These are phyloP conservation scores for Coemansia sp. DNA, from an alignment of 192 early-diverging fungal genomes.

Conservation along the genomic window DNA sequence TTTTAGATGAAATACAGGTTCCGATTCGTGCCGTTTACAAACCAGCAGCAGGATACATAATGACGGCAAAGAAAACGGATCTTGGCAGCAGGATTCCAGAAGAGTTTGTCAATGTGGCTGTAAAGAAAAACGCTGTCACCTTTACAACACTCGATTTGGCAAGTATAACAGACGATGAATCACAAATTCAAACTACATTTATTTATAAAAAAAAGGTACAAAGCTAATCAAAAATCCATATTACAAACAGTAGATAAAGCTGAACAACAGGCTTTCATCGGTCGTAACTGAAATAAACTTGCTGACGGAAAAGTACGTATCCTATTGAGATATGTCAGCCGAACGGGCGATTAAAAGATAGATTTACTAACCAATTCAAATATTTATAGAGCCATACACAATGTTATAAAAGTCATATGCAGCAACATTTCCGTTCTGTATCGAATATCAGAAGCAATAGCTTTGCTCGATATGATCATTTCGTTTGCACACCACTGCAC, in stretches of 20 bases:
- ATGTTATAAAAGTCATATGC: slow-evolving; percentile 54
- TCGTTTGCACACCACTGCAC: slow-evolving; percentile 74
- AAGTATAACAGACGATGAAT: slow-evolving; percentile 20
- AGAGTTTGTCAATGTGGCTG: slow-evolving; percentile 72
- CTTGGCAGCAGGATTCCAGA: slow-evolving; percentile 56
- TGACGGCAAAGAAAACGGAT: slow-evolving; percentile 53
- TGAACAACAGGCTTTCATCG: slow-evolving; percentile 79
- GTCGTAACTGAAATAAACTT: slow-evolving; percentile 81
- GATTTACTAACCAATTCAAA: not conserved
- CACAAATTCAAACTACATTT: no score
- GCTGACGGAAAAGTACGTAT: slow-evolving; percentile 71
- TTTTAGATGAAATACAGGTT: slow-evolving; percentile 57
- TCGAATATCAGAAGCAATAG: slow-evolving; percentile 72
- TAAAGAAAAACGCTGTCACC: slow-evolving; percentile 60
- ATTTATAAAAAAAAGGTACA: not conserved
- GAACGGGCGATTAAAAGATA: not conserved
- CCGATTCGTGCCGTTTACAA: slow-evolving; percentile 70
- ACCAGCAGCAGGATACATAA: slow-evolving; percentile 61
- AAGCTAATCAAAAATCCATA: not conserved
- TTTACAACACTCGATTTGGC: slow-evolving; percentile 81
- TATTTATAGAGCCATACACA: slow-evolving; percentile 29
- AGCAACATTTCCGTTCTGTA: slow-evolving; percentile 65
- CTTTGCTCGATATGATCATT: slow-evolving; percentile 72
- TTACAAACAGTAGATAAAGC: slow-evolving; percentile 57
- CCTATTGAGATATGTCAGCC: not conserved